Conservation (phyloP, 1,139 yeast species). For the Candida sp. region DNA sequence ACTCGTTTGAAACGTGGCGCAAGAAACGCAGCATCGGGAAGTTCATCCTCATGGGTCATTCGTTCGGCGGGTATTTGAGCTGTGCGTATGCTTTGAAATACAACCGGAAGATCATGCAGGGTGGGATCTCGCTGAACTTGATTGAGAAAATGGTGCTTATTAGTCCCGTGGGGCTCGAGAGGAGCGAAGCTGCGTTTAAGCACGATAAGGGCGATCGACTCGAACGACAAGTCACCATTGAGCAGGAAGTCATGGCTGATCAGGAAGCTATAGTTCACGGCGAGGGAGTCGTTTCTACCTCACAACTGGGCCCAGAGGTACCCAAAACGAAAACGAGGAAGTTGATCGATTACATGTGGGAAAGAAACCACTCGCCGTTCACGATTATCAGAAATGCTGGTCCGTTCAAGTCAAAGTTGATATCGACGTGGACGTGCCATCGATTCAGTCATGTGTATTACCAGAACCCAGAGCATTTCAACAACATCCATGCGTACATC, state of each 20-base stretch:
- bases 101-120: conserved; percentile 32
- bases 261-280: conserved; percentile 30
- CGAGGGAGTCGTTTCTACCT: conserved; percentile 8
- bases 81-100: conserved; percentile 78
- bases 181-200: conserved; percentile 36
- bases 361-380: conserved; percentile 42
- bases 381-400: conserved; percentile 38
- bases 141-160: conserved; percentile 44
- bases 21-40: conserved; percentile 52
- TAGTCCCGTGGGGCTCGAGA: conserved; percentile 52
- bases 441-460: conserved; percentile 39
- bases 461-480: conserved; percentile 34
- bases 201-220: conserved; percentile 20
- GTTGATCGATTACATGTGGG: conserved; percentile 38
- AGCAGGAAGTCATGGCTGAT: conserved; percentile 28
- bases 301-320: conserved; percentile 8
- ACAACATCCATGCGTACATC: conserved; percentile 44
- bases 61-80: conserved; percentile 91
- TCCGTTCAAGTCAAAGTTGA: conserved; percentile 38
- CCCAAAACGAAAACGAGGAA: conserved; percentile 23
- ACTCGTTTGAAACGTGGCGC: conserved; percentile 89
- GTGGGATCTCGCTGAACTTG: conserved; percentile 23
- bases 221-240: conserved; percentile 20
- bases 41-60: conserved; percentile 85
- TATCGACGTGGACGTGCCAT: conserved; percentile 46